phyloP scores from a whole-genome alignment of 148 eudicot species.

The Silene latifolia region DNA sequence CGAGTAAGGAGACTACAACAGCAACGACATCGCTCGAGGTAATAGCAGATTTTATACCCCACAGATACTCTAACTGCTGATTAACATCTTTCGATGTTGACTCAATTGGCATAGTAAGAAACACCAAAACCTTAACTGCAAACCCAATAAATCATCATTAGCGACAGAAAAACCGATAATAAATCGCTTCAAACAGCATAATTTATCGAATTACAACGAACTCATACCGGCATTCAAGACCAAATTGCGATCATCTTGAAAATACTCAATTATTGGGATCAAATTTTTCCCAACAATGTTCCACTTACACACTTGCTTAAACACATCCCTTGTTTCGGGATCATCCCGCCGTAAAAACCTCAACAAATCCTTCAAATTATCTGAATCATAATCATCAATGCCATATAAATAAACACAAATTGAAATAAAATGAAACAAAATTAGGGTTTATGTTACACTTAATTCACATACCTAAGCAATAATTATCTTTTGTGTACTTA shows the following conservation, averaged over 20 bases:
- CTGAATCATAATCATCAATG: constrained; percentile 31
- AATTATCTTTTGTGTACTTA: constrained; percentile 50
- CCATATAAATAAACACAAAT: background rate
- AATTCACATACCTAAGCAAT: constrained; percentile 50
- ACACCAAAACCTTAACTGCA: constrained; percentile 92
- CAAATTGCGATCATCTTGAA: constrained; percentile 68
- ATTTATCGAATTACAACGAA: background rate
- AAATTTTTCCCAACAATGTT: constrained; percentile 72
- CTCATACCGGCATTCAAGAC: constrained; percentile 69
- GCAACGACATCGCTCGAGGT: constrained; percentile 56
- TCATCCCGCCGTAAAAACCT: constrained; percentile 92
- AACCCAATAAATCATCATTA: constrained; percentile 10
- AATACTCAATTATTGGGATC: constrained; percentile 81
- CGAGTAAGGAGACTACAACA: constrained; percentile 73
- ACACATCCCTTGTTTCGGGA: constrained; percentile 75
- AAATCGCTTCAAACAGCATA: constrained; percentile 2
- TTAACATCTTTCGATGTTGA: constrained; percentile 58
- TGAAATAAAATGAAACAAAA: background rate
- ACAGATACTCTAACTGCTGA: constrained; percentile 78
- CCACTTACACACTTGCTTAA: constrained; percentile 96
- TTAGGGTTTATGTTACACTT: constrained; percentile 4
- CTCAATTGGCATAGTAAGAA: constrained; percentile 91
- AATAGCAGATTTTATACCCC: constrained; percentile 70
- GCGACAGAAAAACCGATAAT: background rate
- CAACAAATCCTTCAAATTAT: constrained; percentile 94